These are phyloP conservation scores for Phytopythium delawarense DNA, from an alignment of 352 stramenopile species.

Conservation along the genomic window DNA sequence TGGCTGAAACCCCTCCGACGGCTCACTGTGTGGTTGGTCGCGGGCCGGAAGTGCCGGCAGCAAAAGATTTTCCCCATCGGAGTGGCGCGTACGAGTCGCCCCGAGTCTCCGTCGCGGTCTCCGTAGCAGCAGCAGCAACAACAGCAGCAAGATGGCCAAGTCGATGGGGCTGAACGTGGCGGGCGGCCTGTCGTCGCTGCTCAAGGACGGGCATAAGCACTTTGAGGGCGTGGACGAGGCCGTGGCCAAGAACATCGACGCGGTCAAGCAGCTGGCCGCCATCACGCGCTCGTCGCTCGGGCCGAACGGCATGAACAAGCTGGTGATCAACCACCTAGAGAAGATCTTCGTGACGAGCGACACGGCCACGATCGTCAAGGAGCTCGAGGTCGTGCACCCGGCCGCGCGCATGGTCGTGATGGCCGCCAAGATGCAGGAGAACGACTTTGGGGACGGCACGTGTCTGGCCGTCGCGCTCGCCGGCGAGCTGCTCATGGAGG, in stretches of 20 bases:
- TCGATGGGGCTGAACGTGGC: slow-evolving; percentile 96
- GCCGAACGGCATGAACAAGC: slow-evolving; percentile 99
- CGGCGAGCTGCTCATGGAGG: slow-evolving; percentile 96
- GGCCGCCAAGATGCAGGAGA: slow-evolving; percentile 98
- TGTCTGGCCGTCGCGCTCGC: slow-evolving; percentile 97
- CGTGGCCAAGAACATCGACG: slow-evolving; percentile 98
- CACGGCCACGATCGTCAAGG: slow-evolving; percentile 98
- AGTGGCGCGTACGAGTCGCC: not conserved
- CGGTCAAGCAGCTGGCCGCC: slow-evolving; percentile 96
- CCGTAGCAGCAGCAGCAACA: not conserved
- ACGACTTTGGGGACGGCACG: slow-evolving; percentile 95
- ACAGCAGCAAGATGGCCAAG: slow-evolving; percentile 66
- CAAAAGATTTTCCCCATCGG: slow-evolving; percentile 5
- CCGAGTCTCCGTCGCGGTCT: not conserved
- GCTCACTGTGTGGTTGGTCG: slow-evolving; percentile 5
- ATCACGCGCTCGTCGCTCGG: slow-evolving; percentile 98
- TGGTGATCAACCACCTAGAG: slow-evolving; percentile 99
- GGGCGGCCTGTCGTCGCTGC: slow-evolving; percentile 94
- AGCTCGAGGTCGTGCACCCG: slow-evolving; percentile 98
- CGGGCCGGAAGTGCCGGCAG: not conserved
- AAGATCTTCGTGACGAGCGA: slow-evolving; percentile 99
- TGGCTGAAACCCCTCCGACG: not conserved
- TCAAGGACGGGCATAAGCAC: slow-evolving; percentile 98
- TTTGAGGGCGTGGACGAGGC: slow-evolving; percentile 95
- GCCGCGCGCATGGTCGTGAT: slow-evolving; percentile 98